Evolutionary conservation across 768 basidiomycete species (phyloP).

Genomic region (Suillus subluteus): DNA sequence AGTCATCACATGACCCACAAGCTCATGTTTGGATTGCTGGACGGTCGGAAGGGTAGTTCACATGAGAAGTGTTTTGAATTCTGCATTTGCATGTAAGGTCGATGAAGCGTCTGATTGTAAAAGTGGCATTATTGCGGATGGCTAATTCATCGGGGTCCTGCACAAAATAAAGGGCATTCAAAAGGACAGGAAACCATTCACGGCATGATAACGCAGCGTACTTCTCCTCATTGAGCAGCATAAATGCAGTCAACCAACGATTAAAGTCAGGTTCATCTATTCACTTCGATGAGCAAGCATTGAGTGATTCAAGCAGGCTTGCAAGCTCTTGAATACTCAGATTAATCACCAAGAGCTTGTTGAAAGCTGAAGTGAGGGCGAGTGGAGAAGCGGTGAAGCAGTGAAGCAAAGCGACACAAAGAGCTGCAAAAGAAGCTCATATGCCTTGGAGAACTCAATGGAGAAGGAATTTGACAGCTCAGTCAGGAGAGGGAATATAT

Average conservation of each 20-base stretch:
- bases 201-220: conserved; percentile 52
- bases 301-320: conserved; percentile 66
- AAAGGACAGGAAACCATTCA: conserved; percentile 82
- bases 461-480: conserved; percentile 54
- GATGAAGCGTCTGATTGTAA: conserved; percentile 77
- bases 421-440: conserved; percentile 69
- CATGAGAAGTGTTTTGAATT: conserved; percentile 59
- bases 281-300: conserved; percentile 82
- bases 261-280: conserved; percentile 95
- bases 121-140: conserved; percentile 80
- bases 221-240: conserved; percentile 67
- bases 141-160: conserved; percentile 90
- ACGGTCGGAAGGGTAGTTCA: conserved; percentile 74
- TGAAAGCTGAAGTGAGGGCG: conserved; percentile 69
- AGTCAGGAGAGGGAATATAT: conserved; percentile 67
- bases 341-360: conserved; percentile 41
- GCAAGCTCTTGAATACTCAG: conserved; percentile 52
- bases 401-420: conserved; percentile 80
- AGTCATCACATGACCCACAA: conserved; percentile 44
- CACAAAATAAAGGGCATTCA: conserved; percentile 83
- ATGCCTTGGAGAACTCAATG: conserved; percentile 52
- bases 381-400: conserved; percentile 73
- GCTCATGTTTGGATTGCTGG: conserved; percentile 77
- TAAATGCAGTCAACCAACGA: conserved; percentile 76
- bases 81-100: conserved; percentile 32